Percentiles rank a stretch among this genome's conserved stretches.
Conservation (phyloP, 192 early-diverging fungal species). For the Rhizophagus sp. region DNA sequence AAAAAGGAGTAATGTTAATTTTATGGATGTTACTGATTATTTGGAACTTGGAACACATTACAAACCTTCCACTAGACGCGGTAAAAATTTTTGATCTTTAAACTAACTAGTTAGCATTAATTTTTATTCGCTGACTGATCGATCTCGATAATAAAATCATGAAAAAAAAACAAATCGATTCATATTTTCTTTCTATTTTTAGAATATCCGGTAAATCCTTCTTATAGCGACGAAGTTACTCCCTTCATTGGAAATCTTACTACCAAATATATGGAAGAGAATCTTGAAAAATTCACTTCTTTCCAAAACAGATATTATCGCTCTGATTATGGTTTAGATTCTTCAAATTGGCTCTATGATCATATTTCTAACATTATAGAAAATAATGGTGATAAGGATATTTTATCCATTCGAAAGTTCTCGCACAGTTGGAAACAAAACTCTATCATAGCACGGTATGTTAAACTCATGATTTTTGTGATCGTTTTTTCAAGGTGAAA, state of each 20-base stretch:
- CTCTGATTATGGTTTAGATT: slow-evolving; percentile 62
- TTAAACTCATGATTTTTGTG: too few relatives aligned
- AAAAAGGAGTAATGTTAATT: slow-evolving; percentile 64
- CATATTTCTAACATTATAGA: slow-evolving; percentile 55
- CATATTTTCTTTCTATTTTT: not conserved
- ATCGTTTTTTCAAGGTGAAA: too few relatives aligned
- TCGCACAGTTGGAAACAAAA: slow-evolving; percentile 82
- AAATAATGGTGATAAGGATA: slow-evolving; percentile 32
- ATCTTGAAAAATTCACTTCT: slow-evolving; percentile 73
- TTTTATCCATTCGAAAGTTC: slow-evolving; percentile 76
- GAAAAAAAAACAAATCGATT: too few relatives aligned
- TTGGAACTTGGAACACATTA: slow-evolving; percentile 44
- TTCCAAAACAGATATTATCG: slow-evolving; percentile 94
- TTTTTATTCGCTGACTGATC: too few relatives aligned
- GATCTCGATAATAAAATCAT: too few relatives aligned
- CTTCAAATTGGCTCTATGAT: slow-evolving; percentile 68
- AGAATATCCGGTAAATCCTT: slow-evolving; percentile 57
- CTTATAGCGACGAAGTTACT: slow-evolving; percentile 61
- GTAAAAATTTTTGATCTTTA: not conserved
- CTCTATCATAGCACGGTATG: slow-evolving; percentile 58
- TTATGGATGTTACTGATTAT: slow-evolving; percentile 89
- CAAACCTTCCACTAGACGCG: slow-evolving; percentile 14
- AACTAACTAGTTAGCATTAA: too few relatives aligned
- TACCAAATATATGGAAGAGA: slow-evolving; percentile 64
- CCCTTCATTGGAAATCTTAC: slow-evolving; percentile 63